A percentile compares a stretch with the other conserved stretches of the same genome.
phyloP scores from a whole-genome alignment of 352 stramenopile species.

The Phytophthora syringae region DNA sequence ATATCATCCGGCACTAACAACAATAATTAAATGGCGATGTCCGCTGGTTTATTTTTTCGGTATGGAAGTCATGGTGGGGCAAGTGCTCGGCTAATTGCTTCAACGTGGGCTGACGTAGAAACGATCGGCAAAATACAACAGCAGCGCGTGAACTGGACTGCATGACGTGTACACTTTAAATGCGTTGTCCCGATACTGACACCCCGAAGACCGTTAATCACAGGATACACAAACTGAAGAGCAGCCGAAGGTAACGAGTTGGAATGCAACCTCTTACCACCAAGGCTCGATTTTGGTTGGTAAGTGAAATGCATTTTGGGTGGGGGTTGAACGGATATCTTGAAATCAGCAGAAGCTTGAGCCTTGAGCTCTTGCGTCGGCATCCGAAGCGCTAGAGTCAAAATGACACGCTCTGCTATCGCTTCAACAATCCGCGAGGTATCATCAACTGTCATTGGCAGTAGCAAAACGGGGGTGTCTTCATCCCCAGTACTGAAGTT shows the following conservation, averaged over 20 bases:
- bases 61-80: conserved; percentile 14
- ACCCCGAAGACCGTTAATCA: conserved; percentile 55
- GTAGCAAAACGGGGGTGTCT: conserved; percentile 11
- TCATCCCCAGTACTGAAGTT: conserved; percentile 37
- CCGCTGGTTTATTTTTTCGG: neutral
- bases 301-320: conserved; percentile 56
- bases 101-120: conserved; percentile 58
- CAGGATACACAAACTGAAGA: conserved; percentile 46
- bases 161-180: conserved; percentile 65
- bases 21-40: conserved; percentile 31
- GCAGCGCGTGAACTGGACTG: conserved; percentile 61
- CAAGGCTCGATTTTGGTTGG: conserved; percentile 11
- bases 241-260: neutral
- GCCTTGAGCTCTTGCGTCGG: conserved; percentile 60
- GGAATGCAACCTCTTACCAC: neutral
- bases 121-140: conserved; percentile 67
- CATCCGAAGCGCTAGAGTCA: conserved; percentile 54
- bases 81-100: conserved; percentile 56
- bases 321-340: conserved; percentile 54
- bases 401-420: conserved; percentile 39
- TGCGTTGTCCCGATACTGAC: conserved; percentile 54
- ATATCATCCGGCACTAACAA: conserved; percentile 62
- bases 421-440: conserved; percentile 44
- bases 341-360: conserved; percentile 37
- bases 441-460: conserved; percentile 52